These are phyloP conservation scores for Candida freyschussii DNA, from an alignment of 1,139 yeast genomes.

Conservation along the genomic window DNA sequence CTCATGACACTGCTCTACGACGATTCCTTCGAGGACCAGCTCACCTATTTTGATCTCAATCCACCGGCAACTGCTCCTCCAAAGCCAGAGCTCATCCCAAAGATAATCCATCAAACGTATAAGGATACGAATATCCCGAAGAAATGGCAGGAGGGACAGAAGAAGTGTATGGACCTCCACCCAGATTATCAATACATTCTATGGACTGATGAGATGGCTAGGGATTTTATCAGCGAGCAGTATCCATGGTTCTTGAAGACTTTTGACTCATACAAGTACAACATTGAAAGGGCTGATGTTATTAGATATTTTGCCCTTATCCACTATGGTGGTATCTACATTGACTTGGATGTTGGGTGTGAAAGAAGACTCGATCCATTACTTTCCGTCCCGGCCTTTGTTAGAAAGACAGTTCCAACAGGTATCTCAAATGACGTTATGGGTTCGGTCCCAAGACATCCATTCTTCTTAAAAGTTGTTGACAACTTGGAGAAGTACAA, in stretches of 20 bases:
- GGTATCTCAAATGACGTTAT: constrained; percentile 91
- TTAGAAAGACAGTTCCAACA: constrained; percentile 82
- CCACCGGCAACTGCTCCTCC: constrained; percentile 38
- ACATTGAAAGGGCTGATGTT: constrained; percentile 91
- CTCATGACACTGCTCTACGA: constrained; percentile 72
- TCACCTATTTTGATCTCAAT: constrained; percentile 52
- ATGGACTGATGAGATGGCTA: constrained; percentile 87
- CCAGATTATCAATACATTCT: constrained; percentile 83
- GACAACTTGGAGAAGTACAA: constrained; percentile 60
- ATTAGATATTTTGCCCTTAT: constrained; percentile 79
- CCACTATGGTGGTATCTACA: constrained; percentile 86
- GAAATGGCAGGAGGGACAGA: constrained; percentile 74
- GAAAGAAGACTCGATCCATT: constrained; percentile 72
- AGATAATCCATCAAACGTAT: constrained; percentile 90
- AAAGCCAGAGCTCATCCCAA: constrained; percentile 63
- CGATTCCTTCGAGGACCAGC: constrained; percentile 60
- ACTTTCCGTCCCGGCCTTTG: constrained; percentile 77
- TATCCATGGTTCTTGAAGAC: constrained; percentile 84
- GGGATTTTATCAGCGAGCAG: constrained; percentile 69
- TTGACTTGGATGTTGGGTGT: constrained; percentile 90
- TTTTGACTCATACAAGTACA: constrained; percentile 73
- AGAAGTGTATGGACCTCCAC: constrained; percentile 68
- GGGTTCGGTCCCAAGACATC: constrained; percentile 86
- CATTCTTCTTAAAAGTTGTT: constrained; percentile 71
- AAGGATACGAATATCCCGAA: constrained; percentile 75